phyloP scores from a whole-genome alignment of 2,329 filamentous ascomycete species.

The Teratosphaeria viscida region DNA sequence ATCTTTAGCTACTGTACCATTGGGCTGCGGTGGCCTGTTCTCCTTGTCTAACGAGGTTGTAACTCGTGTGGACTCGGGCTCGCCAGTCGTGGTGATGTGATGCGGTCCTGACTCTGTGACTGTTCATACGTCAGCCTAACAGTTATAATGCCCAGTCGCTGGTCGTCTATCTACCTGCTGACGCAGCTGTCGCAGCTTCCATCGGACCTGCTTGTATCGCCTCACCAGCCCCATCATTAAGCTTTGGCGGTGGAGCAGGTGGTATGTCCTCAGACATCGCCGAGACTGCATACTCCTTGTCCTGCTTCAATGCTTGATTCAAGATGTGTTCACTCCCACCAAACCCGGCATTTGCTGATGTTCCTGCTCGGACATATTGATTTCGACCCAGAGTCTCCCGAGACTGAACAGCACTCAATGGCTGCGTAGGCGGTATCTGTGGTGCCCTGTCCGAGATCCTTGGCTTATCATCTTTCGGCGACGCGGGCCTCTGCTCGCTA shows the following conservation, averaged over 20 bases:
- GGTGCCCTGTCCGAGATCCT: not conserved
- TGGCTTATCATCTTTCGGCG: not conserved
- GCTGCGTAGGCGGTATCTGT: not conserved
- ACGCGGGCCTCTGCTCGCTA: not conserved
- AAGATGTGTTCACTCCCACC: not conserved
- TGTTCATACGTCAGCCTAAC: not conserved
- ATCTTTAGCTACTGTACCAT: not conserved
- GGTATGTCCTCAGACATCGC: not conserved
- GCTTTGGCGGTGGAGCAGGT: not conserved
- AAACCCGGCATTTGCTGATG: not conserved
- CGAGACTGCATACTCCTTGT: not conserved
- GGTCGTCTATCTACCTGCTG: not conserved
- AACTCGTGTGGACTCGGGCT: conserved; percentile 1
- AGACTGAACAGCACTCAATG: not conserved
- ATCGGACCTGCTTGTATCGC: not conserved
- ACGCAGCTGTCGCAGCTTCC: not conserved
- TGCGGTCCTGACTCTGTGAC: conserved; percentile 5
- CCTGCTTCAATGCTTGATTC: not conserved
- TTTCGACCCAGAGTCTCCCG: not conserved
- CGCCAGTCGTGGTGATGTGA: conserved; percentile 5
- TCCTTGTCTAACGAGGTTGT: not conserved
- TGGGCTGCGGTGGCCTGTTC: not conserved
- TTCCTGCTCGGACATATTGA: not conserved
- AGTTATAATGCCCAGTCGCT: not conserved
- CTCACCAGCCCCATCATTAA: not conserved